Evolutionary conservation across 2,329 filamentous ascomycete species (phyloP), one percentile per base, ranked within the genome.

Genomic region (Monosporascus ibericus): DNA sequence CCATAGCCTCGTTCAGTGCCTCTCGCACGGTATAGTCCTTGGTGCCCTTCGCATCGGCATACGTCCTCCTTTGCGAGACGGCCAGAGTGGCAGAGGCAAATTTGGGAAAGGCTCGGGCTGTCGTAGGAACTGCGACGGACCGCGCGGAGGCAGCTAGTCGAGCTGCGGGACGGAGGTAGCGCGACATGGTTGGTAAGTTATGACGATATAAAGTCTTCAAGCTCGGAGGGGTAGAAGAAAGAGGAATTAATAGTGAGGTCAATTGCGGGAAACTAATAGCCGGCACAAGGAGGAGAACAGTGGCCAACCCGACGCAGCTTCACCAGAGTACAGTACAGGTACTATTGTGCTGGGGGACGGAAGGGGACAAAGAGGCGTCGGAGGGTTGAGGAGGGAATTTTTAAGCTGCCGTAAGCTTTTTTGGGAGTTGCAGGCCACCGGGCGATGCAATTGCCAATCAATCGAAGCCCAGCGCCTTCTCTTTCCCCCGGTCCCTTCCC

Each of bases 1-100:
- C 91, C 69, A 99, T 86, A 55, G 94, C 94, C 80, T 99, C 92
- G 73, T 99, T 99, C 69, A 99, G 80, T 55, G 94, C 94, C 71
- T 99, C 94, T 77, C 94, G 85, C 67, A 99, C 94, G 44, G 94
- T 96, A 77, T 96, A 91, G 71, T 96, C 90, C 81, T 96, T 96
- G 66, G 79, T 76, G 56, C 69, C 67, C 60, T 72, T 70, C 57
- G 72, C 71, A 51, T 81, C 77, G 63, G 81, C 79, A 65, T 81
- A 84, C 50, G 77, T 74, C 65, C 79, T 72, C 67, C 74, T 68
- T 71, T 82, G 79, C 58, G 68, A 58, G 55, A 67, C 54, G 55
- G 71, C 60, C 50, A 70, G 67, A 55, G 67, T 63, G 48, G 70
- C 63, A 57, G 71, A 61, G 55, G 65, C 63, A 58, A 72, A 66